These are phyloP conservation scores for Camellia oleifera DNA, from an alignment of 179 eudicot species.

Conservation along the genomic window DNA sequence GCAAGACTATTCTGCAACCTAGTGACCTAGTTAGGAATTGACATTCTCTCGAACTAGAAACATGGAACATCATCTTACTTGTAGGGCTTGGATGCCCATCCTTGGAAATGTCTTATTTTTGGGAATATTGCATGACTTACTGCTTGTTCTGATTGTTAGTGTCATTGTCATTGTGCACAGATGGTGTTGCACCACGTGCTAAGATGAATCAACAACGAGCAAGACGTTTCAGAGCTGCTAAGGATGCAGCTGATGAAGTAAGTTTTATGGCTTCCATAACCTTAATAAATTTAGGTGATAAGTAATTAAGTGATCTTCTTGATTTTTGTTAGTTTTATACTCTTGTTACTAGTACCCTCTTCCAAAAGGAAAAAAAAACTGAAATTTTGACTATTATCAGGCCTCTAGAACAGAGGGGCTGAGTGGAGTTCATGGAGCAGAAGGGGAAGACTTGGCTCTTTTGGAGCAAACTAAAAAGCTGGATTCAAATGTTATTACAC, in stretches of 20 bases:
- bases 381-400: conserved; percentile 22
- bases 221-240: conserved; percentile 67
- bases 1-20: not conserved
- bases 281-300: not conserved
- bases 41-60: not conserved
- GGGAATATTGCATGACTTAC: not conserved
- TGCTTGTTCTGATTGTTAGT: not conserved
- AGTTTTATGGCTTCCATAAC: conserved; percentile 20
- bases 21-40: not conserved
- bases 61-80: not conserved
- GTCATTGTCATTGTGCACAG: conserved; percentile 22
- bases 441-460: conserved; percentile 47
- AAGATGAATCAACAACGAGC: conserved; percentile 79
- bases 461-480: conserved; percentile 37
- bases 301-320: conserved; percentile 5
- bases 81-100: not conserved
- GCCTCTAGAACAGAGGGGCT: conserved; percentile 42
- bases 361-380: not conserved
- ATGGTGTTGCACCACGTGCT: conserved; percentile 80
- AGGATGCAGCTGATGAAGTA: conserved; percentile 59
- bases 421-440: conserved; percentile 34
- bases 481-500: conserved; percentile 63
- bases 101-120: not conserved
- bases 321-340: not conserved
- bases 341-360: not conserved